These are phyloP conservation scores for Salvia rosmarinus DNA, from an alignment of 257 asterid species.

Conservation along the genomic window DNA sequence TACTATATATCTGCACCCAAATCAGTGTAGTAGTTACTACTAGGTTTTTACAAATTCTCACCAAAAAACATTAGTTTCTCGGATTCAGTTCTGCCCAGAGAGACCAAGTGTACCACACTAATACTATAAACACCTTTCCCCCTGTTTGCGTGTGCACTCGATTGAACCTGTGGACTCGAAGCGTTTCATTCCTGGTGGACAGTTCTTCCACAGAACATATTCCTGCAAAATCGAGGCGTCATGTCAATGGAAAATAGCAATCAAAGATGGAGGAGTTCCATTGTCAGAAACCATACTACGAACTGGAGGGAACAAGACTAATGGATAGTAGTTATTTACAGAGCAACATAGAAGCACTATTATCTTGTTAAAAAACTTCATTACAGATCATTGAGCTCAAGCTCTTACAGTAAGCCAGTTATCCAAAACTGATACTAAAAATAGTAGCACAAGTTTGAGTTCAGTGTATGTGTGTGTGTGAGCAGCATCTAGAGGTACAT, in stretches of 20 bases:
- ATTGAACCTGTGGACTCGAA: background rate
- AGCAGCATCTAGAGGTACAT: background rate
- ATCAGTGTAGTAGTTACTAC: constrained; percentile 1
- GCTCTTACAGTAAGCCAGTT: background rate
- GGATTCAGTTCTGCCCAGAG: constrained; percentile 22
- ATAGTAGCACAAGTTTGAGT: background rate
- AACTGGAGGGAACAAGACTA: background rate
- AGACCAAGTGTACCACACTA: constrained; percentile 30
- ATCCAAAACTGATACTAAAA: background rate
- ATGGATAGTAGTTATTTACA: background rate
- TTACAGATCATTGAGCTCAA: background rate
- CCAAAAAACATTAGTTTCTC: constrained; percentile 25
- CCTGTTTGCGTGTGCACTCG: no score
- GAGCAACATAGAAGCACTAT: background rate
- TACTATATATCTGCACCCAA: constrained; percentile 27
- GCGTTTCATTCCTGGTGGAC: constrained; percentile 47
- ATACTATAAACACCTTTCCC: constrained; percentile 29
- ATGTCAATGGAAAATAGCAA: background rate
- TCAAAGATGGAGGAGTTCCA: constrained; percentile 5
- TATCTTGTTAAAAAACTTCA: background rate
- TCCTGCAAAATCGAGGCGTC: constrained; percentile 47
- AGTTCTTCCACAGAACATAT: constrained; percentile 65
- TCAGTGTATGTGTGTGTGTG: no score
- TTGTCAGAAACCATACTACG: no score
- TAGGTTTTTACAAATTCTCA: constrained; percentile 20